Percentiles rank a stretch among this genome's conserved stretches.
Conservation (phyloP, 306 rosid genomes). For the Fragaria iinumae region DNA sequence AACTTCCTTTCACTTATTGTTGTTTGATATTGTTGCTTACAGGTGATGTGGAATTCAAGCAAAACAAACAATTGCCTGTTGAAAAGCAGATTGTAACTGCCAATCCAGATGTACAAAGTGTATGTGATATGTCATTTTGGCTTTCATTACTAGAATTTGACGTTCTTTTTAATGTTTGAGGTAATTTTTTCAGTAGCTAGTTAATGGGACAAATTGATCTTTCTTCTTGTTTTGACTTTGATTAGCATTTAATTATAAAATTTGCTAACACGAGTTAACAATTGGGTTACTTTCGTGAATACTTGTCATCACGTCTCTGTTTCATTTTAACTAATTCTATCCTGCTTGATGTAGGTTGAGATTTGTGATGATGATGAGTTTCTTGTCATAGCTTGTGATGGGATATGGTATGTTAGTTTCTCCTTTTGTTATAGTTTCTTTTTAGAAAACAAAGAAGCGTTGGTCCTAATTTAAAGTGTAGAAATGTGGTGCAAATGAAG, state of each 20-base stretch:
- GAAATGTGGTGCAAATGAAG: neutral
- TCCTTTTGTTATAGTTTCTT: neutral
- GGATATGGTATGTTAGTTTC: conserved; percentile 71
- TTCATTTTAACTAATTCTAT: neutral
- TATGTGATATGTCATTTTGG: conserved; percentile 36
- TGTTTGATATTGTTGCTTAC: conserved; percentile 30
- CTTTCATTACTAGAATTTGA: neutral
- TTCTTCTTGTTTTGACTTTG: neutral
- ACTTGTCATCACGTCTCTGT: neutral
- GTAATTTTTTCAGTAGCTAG: neutral
- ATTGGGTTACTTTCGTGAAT: neutral
- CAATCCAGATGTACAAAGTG: conserved; percentile 70
- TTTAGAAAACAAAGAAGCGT: neutral
- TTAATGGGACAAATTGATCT: neutral
- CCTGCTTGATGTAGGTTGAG: conserved; percentile 53
- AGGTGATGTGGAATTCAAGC: conserved; percentile 95
- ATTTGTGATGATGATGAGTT: conserved; percentile 88
- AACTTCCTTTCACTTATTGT: conserved; percentile 7
- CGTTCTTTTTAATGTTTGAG: neutral
- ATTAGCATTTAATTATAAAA: neutral
- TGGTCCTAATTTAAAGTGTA: neutral
- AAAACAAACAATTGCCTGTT: conserved; percentile 67
- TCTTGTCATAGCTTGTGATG: conserved; percentile 94
- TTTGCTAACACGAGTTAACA: conserved; percentile 8
- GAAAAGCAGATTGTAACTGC: conserved; percentile 91